Percentiles rank a stretch among this genome's conserved stretches.
Conservation (phyloP, 805 yeast genomes). For the Torulaspora maleeae region DNA sequence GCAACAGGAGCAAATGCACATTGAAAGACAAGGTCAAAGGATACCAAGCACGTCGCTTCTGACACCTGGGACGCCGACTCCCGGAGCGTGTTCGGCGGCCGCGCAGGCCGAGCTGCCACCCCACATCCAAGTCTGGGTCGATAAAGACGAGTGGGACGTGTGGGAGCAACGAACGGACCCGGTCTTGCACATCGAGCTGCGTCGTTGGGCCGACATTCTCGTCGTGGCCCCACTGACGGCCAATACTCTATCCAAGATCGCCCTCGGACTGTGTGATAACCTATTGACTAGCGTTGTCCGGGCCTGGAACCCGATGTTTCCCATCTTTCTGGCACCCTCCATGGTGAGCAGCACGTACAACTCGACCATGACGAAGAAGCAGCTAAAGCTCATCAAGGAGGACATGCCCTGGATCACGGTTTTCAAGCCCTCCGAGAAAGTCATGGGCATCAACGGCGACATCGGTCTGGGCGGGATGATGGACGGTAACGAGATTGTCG, state of each 20-base stretch:
- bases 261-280: constrained; percentile 90
- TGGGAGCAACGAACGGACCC: constrained; percentile 85
- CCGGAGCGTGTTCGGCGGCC: constrained; percentile 21
- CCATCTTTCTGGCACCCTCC: constrained; percentile 88
- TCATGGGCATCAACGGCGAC: constrained; percentile 88
- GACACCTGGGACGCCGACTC: constrained; percentile 10
- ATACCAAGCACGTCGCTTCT: constrained; percentile 10
- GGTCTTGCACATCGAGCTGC: constrained; percentile 86
- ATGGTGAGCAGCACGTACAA: constrained; percentile 92
- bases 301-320: constrained; percentile 93
- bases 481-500: constrained; percentile 94
- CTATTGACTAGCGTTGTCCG: constrained; percentile 83
- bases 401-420: constrained; percentile 95
- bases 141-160: constrained; percentile 89
- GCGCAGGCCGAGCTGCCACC: constrained; percentile 53
- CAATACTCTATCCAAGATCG: constrained; percentile 82
- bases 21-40: constrained; percentile 8
- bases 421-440: constrained; percentile 92
- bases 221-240: constrained; percentile 94
- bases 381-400: constrained; percentile 67
- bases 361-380: constrained; percentile 82
- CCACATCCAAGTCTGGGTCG: constrained; percentile 85
- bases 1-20: constrained; percentile 7
- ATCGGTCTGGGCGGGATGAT: constrained; percentile 99
- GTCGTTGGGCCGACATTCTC: constrained; percentile 95